Base-by-base conservation (phyloP, 495 filamentous ascomycete species). In the Lindgomyces ingoldianus region DNA sequence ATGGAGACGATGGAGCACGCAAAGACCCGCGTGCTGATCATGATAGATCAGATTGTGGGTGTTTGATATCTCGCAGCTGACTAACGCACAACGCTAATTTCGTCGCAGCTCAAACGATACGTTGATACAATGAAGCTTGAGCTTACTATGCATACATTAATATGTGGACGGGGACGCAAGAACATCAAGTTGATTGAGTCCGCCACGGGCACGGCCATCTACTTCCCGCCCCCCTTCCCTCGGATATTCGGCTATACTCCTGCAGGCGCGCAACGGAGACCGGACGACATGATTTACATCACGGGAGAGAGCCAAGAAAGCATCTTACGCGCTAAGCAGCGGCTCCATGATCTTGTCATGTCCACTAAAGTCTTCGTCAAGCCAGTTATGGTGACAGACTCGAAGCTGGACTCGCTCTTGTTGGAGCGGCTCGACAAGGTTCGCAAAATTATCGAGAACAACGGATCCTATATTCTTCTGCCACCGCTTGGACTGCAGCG, bases 151-250 rank as follows among this genome's bases (percentile, higher is more conserved):
- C 95, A 98, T 74, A 91, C 89, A 39, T 78, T 96, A 61, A 83
- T 96, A 50, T 96, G 93, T 74, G 94, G 94, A 26, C 89, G 93
- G 14, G 90, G 89, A 62, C 84, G 93, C 69, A 94, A 96, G 79
- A 96, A 97, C 71, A 93, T 98, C 76, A 96, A 97, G 80, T 79
- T 91, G 54, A 96, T 98, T 70, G 94, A 98, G 74, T 93, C 94
- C 14, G 83, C 87, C 21, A 96, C 94, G 14, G 89, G 90, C 68
- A 96, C 95, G 14, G 93, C 94, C 39, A 97, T 98, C 64, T 98
- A 98, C 76, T 96, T 98, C 72, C 94, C 94, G 19, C 91, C 93
- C 1, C 89, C 92, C 4, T 98, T 97, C 70, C 90, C 93, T 24
- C 85, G 84, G 44, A 85, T 96, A 36, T 96, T 91, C 72, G 88